Base-by-base conservation (phyloP, 2,329 filamentous ascomycete genomes). In the Epichloe gansuensis region DNA sequence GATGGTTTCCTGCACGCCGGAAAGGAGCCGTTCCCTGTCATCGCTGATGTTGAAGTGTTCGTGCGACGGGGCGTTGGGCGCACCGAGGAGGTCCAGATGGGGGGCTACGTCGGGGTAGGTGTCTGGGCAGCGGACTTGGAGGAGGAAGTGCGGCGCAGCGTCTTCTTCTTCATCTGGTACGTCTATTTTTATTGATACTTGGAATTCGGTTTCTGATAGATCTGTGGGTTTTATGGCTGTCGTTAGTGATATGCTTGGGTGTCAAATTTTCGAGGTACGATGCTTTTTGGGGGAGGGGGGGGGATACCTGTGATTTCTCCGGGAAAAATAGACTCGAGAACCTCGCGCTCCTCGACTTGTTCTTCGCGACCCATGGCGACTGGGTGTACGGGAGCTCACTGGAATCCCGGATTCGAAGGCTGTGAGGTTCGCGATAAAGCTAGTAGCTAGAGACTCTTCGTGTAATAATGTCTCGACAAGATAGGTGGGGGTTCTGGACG, bases 291-390 rank as follows among this genome's bases (percentile, higher is more conserved):
- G 17, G 17, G 17, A 21, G 27, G 27, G 27, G 3, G 27, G 35
- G 3, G 23, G 11, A 47, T 63, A 91, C 89, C 86, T 78, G 84
- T 91, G 60, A 98, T 95, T 72, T 98, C 93, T 55, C 98, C 91
- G 1, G 93, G 89, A 61, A 97, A 98, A 64, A 98, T 98, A 55
- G 91, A 96, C 65, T 95, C 89, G 66, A 98, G 88, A 61, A 98
- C 91, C 70, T 98, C 93, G 56, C 90, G 84, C 77, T 98, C 93
- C 72, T 98, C 93, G 58, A 84, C 73, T 69, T 98, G 93, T 55
- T 98, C 93, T 75, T 97, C 91, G 66, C 72, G 77, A 48, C 81
- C 81, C 81, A 85, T 84, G 51, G 48, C 49, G 54, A 55, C 21
- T 50, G 17, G 36, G 15, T 47, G 3, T 49, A 12, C 25, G 39